phyloP scores from a whole-genome alignment of 176 grass and related monocot genomes.

The Oryza glaberrima region DNA sequence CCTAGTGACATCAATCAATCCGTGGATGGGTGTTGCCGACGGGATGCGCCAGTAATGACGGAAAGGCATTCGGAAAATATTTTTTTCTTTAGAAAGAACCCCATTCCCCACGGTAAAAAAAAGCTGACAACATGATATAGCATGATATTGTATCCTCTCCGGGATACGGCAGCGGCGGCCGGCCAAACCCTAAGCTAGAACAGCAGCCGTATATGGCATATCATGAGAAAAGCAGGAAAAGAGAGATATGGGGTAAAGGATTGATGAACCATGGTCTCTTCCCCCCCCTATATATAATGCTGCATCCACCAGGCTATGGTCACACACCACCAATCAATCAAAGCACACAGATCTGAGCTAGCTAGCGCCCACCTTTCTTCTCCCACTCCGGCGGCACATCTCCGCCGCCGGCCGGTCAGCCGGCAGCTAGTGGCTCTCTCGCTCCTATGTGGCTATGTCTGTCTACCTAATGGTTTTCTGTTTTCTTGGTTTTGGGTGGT shows the following conservation, averaged over 20 bases:
- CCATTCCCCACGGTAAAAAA: conserved; percentile 23
- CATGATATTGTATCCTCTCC: neutral
- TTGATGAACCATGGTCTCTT: neutral
- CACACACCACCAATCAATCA: neutral
- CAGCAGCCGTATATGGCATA: neutral
- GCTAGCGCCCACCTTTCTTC: conserved; percentile 16
- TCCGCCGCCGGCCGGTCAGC: no score
- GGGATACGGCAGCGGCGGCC: neutral
- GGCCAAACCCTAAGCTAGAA: conserved; percentile 30
- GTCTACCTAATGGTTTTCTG: neutral
- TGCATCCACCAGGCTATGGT: neutral
- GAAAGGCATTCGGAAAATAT: neutral
- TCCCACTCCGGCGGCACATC: conserved; percentile 1
- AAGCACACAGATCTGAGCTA: conserved; percentile 35
- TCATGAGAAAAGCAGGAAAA: conserved; percentile 26
- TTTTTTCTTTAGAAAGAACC: conserved; percentile 1
- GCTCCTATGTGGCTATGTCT: no score
- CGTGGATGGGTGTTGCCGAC: neutral
- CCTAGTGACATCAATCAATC: conserved; percentile 13
- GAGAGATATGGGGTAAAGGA: neutral
- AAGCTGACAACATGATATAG: neutral
- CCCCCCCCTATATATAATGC: conserved; percentile 33
- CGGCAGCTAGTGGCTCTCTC: no score
- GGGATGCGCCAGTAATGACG: neutral
- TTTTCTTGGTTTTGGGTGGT: conserved; percentile 5